Evolutionary conservation across 2,329 filamentous ascomycete species (phyloP).

Genomic region (Verticillium isaacii): DNA sequence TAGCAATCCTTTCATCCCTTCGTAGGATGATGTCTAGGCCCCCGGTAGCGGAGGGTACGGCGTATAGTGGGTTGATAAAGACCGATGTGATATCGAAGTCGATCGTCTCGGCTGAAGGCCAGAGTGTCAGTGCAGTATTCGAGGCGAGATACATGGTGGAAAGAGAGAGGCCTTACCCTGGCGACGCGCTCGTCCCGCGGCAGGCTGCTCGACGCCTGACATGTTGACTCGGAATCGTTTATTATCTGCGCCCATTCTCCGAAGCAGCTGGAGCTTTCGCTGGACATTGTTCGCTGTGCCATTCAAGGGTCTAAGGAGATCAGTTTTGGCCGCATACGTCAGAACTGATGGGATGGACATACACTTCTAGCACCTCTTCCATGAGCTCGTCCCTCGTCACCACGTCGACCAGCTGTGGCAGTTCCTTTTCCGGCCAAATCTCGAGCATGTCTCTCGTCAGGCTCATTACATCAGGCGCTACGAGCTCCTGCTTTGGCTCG

Average conservation of each 20-base stretch:
- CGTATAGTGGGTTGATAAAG: slow-evolving; percentile 22
- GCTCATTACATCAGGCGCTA: slow-evolving; percentile 14
- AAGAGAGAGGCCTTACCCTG: slow-evolving; percentile 5
- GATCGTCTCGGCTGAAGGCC: slow-evolving; percentile 12
- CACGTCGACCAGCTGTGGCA: slow-evolving; percentile 21
- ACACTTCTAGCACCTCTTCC: slow-evolving; percentile 22
- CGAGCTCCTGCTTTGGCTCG: slow-evolving; percentile 14
- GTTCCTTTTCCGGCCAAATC: slow-evolving; percentile 24
- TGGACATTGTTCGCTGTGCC: slow-evolving; percentile 6
- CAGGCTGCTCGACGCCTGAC: slow-evolving; percentile 8
- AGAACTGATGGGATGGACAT: neutral
- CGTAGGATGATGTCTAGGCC: slow-evolving; percentile 22
- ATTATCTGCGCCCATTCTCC: slow-evolving; percentile 19
- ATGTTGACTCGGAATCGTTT: slow-evolving; percentile 18
- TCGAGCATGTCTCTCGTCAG: slow-evolving; percentile 18
- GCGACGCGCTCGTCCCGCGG: slow-evolving; percentile 3
- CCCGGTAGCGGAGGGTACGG: slow-evolving; percentile 11
- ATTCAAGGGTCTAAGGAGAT: slow-evolving; percentile 7
- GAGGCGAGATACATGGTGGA: no score
- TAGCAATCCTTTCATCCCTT: slow-evolving; percentile 24
- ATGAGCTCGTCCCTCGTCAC: slow-evolving; percentile 26
- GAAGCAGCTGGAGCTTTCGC: slow-evolving; percentile 13
- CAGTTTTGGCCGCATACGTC: neutral
- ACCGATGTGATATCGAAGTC: slow-evolving; percentile 24
- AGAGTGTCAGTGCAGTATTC: neutral